Evolutionary conservation across 2,329 filamentous ascomycete genomes (phyloP).

Genomic region (Arthrobotrys megalospora): DNA sequence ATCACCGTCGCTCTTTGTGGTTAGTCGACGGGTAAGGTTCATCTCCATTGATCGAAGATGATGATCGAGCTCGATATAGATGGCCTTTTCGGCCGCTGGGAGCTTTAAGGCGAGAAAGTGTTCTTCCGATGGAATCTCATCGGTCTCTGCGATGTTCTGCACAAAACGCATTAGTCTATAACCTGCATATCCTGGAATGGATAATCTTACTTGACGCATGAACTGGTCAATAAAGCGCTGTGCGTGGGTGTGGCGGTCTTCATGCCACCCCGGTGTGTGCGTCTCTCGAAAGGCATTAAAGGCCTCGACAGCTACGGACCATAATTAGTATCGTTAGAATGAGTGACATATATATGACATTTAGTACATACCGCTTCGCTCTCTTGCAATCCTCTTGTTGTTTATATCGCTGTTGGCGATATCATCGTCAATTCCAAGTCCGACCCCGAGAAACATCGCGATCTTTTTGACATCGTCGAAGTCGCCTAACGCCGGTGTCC

Average conservation of each 20-base stretch:
- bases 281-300: constrained; percentile 72
- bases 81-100: constrained; percentile 70
- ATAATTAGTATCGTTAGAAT: background rate
- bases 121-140: constrained; percentile 69
- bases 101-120: constrained; percentile 69
- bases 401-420: constrained; percentile 70
- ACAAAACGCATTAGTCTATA: background rate
- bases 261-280: constrained; percentile 72
- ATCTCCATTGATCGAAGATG: constrained; percentile 72
- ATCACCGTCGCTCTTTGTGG: constrained; percentile 67
- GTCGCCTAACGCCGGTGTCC: constrained; percentile 74
- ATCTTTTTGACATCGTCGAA: constrained; percentile 75
- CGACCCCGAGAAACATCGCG: constrained; percentile 72
- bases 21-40: constrained; percentile 66
- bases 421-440: constrained; percentile 73
- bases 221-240: constrained; percentile 72
- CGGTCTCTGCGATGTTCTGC: constrained; percentile 68
- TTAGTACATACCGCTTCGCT: constrained; percentile 68
- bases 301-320: constrained; percentile 69
- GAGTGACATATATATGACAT: background rate
- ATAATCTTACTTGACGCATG: constrained; percentile 63
- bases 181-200: background rate
- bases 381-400: constrained; percentile 68
- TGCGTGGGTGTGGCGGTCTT: constrained; percentile 70
- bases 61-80: constrained; percentile 74